Base-by-base conservation (phyloP, 2,329 filamentous ascomycete species). In the Diaporthe citriasiana region DNA sequence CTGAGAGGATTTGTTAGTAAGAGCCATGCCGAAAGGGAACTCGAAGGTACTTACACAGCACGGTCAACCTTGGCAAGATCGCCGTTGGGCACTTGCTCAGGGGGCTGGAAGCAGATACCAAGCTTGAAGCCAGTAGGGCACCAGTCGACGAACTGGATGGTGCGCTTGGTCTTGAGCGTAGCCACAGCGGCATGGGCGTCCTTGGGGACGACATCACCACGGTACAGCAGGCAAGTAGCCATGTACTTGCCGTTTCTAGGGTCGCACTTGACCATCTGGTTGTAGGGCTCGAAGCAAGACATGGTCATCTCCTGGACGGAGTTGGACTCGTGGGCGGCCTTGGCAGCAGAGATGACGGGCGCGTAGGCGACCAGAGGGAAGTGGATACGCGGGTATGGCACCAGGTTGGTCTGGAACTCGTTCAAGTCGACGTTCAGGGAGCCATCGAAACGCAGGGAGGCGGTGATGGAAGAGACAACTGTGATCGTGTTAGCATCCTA, bases 261-360 rank as follows among this genome's bases (percentile, higher is more conserved):
- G 85, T 99, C 97, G 84, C 96, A 99, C 91, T 98, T 98, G 85
- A 99, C 96, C 96, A 99, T 99, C 93, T 99, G 96, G 92, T 98
- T 98, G 92, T 98, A 94, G 81, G 96, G 95, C 92, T 99, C 96
- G 89, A 99, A 99, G 93, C 96, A 98, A 79, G 94, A 94, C 92
- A 96, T 97, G 86, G 95, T 97, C 89, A 98, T 98, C 90, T 98
- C 97, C 87, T 95, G 93, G 78, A 98, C 96, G 38, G 94, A 97
- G 92, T 98, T 97, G 89, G 95, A 93, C 90, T 99, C 96, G 89
- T 99, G 96, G 75, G 95, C 93, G 80, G 95, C 95, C 92, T 98
- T 98, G 85, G 94, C 93, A 77, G 95, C 94, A 77, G 95, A 98
- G 85, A 98, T 92, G 82, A 99, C 94, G 76, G 96, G 96, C 57